A percentile compares a stretch with the other conserved stretches of the same genome.
phyloP scores from a whole-genome alignment of 805 yeast species.

The Candida xyloterini region DNA sequence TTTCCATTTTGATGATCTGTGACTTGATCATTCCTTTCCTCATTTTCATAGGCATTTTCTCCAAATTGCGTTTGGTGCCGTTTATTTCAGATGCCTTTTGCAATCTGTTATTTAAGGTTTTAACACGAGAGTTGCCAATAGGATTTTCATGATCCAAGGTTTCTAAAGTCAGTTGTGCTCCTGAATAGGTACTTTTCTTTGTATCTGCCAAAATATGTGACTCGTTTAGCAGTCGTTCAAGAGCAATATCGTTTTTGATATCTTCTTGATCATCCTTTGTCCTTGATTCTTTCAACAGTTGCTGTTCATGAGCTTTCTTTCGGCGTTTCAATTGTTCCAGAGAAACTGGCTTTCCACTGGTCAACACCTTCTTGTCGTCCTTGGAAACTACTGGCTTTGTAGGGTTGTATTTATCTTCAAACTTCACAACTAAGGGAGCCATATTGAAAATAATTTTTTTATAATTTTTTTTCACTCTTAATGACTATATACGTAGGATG shows the following conservation, averaged over 20 bases:
- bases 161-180: constrained; percentile 64
- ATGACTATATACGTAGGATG: constrained; percentile 94
- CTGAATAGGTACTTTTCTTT: constrained; percentile 43
- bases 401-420: constrained; percentile 34
- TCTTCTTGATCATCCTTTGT: constrained; percentile 47
- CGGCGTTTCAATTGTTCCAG: constrained; percentile 38
- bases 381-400: constrained; percentile 36
- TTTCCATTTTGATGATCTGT: constrained; percentile 47
- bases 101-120: constrained; percentile 60
- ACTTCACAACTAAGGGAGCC: constrained; percentile 50
- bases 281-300: constrained; percentile 23
- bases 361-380: constrained; percentile 49
- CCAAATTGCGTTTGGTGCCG: constrained; percentile 46
- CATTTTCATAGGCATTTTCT: constrained; percentile 85
- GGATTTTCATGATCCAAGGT: constrained; percentile 61
- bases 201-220: constrained; percentile 58
- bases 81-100: constrained; percentile 44
- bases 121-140: constrained; percentile 65
- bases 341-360: constrained; percentile 62
- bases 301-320: constrained; percentile 33
- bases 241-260: constrained; percentile 64
- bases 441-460: constrained; percentile 9
- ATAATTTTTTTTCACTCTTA: constrained; percentile 3
- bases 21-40: constrained; percentile 78
- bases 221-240: constrained; percentile 67